Percentiles rank a stretch among this genome's conserved stretches.
These are phyloP conservation scores for Lipomyces yamadae DNA, from an alignment of 805 yeast genomes.

Conservation along the genomic window DNA sequence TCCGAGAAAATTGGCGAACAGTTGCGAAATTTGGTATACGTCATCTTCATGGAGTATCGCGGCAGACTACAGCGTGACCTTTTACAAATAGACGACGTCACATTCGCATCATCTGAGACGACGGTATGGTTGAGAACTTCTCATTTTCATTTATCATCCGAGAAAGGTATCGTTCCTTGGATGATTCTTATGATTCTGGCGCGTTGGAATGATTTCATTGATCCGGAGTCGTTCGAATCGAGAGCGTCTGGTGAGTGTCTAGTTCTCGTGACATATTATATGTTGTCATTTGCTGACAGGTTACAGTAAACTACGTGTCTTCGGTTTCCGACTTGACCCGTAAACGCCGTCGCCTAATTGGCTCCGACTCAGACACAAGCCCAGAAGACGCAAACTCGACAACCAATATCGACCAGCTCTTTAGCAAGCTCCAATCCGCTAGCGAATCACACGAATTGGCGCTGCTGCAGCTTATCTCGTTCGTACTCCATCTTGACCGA, in stretches of 20 bases:
- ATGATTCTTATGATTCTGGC: constrained; percentile 25
- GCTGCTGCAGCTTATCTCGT: constrained; percentile 23
- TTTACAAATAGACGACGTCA: constrained; percentile 25
- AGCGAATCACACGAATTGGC: constrained; percentile 8
- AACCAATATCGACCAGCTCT: not conserved
- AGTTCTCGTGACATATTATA: not conserved
- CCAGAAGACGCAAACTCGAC: constrained; percentile 1
- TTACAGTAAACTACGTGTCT: not conserved
- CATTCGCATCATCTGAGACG: not conserved
- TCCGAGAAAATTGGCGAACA: constrained; percentile 12
- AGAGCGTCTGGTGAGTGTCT: not conserved
- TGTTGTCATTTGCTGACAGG: not conserved
- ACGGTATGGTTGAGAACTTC: constrained; percentile 14
- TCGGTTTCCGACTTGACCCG: not conserved
- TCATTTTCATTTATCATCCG: constrained; percentile 17
- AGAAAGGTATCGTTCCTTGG: constrained; percentile 19
- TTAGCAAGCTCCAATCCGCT: not conserved
- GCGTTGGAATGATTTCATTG: constrained; percentile 11
- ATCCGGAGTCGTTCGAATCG: constrained; percentile 4
- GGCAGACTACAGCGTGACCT: constrained; percentile 19
- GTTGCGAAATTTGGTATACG: constrained; percentile 8
- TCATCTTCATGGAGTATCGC: constrained; percentile 21
- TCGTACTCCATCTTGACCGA: constrained; percentile 4
- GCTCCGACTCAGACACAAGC: not conserved
- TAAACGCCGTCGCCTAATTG: constrained; percentile 19